Base-by-base conservation (phyloP, 352 stramenopile genomes). In the Globisporangium echinulatum region DNA sequence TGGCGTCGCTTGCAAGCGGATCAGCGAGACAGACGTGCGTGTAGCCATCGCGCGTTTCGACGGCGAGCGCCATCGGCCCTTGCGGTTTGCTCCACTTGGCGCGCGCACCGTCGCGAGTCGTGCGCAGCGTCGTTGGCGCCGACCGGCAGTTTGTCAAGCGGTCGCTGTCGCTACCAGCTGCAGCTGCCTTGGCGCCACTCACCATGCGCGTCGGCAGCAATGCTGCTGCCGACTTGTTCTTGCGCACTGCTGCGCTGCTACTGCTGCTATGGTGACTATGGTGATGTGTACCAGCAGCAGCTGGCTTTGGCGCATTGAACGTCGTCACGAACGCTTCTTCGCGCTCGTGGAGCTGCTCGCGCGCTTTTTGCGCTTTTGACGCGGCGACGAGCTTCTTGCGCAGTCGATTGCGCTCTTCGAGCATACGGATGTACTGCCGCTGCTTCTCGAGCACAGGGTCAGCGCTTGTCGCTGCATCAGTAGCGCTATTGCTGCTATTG, bases 401-500 rank as follows among this genome's bases (percentile, higher is more conserved):
- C 19, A 94, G 68, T 3, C 84, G 78, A 49, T 94, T 92, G 56
- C 82, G 77, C 63, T 94, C 84, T 52, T 94, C 84, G 43, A 94
- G 64, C 59, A 91, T 86, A 68, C 85, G 86, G 58, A 94, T 84
- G 63, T 92, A 94, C 70, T 92, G 78, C 37, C 77, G 59, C 61
- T 92, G 82, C 70, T 88, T 90, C 61, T 90, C 79, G 11, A 85
- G 62, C 53, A 89, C 78, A 0, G 80, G 74, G 44, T 89, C 82
- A 42, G 46, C 42, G 11, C 43, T 62, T 37, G 9, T 39, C 48
- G 33, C 17, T 19, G 53, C 10, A 36, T 50, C 15, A 4, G 5
- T 10, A 36, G 6, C 36, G 14, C 14, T 15, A 49, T 49, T 25
- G 13, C 11, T 49, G 10, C 42, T 47, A 47, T 15, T 36, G 37